A percentile compares a stretch with the other conserved stretches of the same genome.
phyloP scores from a whole-genome alignment of 2,329 filamentous ascomycete genomes.

The Ceratocystis huliohia region DNA sequence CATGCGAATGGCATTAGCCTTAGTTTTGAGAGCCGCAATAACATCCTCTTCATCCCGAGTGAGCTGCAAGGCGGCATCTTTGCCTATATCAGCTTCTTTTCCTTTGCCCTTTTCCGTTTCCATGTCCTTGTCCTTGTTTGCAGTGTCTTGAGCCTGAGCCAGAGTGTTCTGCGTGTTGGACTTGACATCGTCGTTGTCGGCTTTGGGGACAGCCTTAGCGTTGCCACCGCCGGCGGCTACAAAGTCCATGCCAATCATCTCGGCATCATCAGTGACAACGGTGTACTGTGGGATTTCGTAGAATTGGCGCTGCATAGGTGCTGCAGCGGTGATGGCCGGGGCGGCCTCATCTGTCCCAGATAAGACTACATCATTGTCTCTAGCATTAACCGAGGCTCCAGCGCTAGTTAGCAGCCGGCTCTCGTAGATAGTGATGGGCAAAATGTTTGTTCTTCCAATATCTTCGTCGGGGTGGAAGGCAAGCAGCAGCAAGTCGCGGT shows the following conservation, averaged over 20 bases:
- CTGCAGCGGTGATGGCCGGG: conserved; percentile 35
- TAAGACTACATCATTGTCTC: conserved; percentile 35
- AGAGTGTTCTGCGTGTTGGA: neutral
- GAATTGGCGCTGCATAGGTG: conserved; percentile 55
- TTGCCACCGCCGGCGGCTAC: conserved; percentile 76
- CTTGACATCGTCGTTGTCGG: conserved; percentile 27
- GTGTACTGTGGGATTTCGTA: conserved; percentile 64
- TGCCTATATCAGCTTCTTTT: conserved; percentile 26
- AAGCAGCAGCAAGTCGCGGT: conserved; percentile 74
- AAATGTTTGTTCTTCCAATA: conserved; percentile 49
- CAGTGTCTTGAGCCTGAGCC: conserved; percentile 17
- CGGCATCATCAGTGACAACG: conserved; percentile 85
- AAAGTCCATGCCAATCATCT: conserved; percentile 96
- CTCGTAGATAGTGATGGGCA: conserved; percentile 87
- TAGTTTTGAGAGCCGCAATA: conserved; percentile 60
- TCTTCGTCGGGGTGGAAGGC: conserved; percentile 65
- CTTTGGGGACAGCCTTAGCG: conserved; percentile 47
- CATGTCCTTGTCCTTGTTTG: conserved; percentile 25
- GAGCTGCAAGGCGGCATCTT: conserved; percentile 30
- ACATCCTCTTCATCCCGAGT: conserved; percentile 48
- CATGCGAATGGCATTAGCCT: conserved; percentile 89
- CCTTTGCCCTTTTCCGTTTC: conserved; percentile 22
- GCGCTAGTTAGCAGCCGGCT: conserved; percentile 31
- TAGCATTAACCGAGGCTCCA: conserved; percentile 51
- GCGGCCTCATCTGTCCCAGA: conserved; percentile 43